Conservation (phyloP, 371 early-diverging fungal species). For the Rhizopus sp. region DNA sequence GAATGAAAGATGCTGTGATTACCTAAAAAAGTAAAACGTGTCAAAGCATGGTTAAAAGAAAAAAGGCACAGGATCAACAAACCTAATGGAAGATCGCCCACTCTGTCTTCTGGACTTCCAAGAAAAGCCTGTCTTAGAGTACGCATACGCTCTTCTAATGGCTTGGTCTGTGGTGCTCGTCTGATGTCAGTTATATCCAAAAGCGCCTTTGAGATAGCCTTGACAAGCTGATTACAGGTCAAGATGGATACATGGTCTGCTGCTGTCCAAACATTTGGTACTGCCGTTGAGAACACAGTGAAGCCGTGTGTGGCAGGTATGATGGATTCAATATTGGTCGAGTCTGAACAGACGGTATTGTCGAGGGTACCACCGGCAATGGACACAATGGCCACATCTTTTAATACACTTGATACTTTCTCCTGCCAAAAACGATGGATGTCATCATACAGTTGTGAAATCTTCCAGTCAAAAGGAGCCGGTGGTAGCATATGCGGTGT, state of each 20-base stretch:
- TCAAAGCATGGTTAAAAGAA: too few species aligned
- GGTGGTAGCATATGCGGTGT: slow-evolving; percentile 92
- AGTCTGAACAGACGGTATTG: slow-evolving; percentile 78
- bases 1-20: slow-evolving; percentile 26
- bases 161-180: slow-evolving; percentile 64
- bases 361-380: slow-evolving; percentile 93
- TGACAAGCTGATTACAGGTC: slow-evolving; percentile 92
- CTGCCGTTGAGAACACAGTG: slow-evolving; percentile 70
- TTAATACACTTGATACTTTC: slow-evolving; percentile 45
- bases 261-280: slow-evolving; percentile 88
- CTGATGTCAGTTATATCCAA: slow-evolving; percentile 71
- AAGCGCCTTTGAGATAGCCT: slow-evolving; percentile 59
- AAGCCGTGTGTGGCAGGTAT: slow-evolving; percentile 73
- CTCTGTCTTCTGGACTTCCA: slow-evolving; percentile 60
- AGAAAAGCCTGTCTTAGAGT: slow-evolving; percentile 64
- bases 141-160: slow-evolving; percentile 63
- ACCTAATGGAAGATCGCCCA: slow-evolving; percentile 16
- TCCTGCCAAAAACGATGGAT: slow-evolving; percentile 78
- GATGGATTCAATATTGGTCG: slow-evolving; percentile 75
- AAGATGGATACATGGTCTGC: slow-evolving; percentile 88
- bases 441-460: slow-evolving; percentile 73
- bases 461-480: slow-evolving; percentile 75
- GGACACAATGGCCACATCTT: slow-evolving; percentile 79
- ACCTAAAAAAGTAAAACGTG: slow-evolving; percentile 17
- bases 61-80: neutral